phyloP scores from a whole-genome alignment of 257 asterid species.

The Penstemon barbatus region DNA sequence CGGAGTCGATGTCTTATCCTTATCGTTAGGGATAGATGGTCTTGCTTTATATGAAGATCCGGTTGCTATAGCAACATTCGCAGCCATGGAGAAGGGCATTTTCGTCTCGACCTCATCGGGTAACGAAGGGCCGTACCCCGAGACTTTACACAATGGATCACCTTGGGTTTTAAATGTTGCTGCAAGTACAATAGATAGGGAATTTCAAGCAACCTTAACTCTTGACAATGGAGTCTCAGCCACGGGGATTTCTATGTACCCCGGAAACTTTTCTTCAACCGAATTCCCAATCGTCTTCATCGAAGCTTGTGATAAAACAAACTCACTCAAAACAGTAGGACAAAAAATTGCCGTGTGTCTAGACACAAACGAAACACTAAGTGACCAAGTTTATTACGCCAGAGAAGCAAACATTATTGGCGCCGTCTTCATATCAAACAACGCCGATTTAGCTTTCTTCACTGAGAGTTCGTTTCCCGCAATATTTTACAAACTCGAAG shows the following conservation, averaged over 20 bases:
- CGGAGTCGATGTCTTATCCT: conserved; percentile 34
- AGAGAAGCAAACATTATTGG: too few species aligned
- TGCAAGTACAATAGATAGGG: conserved; percentile 37
- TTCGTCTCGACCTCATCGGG: conserved; percentile 43
- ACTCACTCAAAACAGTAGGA: too few species aligned
- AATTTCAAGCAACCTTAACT: conserved; percentile 33
- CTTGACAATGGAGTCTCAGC: conserved; percentile 35
- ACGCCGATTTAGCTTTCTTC: too few species aligned
- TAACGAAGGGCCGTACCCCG: conserved; percentile 19
- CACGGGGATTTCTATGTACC: conserved; percentile 38
- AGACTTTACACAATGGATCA: conserved; percentile 39
- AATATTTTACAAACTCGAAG: too few species aligned
- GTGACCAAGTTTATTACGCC: too few species aligned
- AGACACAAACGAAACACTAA: too few species aligned
- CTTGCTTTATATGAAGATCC: conserved; percentile 34
- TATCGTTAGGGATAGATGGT: conserved; percentile 37
- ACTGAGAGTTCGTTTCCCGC: too few species aligned
- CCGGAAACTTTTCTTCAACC: conserved; percentile 9
- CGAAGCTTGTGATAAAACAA: too few species aligned
- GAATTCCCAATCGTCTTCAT: too few species aligned
- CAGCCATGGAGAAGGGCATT: conserved; percentile 50
- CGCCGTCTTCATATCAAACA: too few species aligned
- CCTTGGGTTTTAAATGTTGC: conserved; percentile 49
- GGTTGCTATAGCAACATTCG: conserved; percentile 48
- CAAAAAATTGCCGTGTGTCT: too few species aligned